Percentiles rank a stretch among this genome's conserved stretches.
These are phyloP conservation scores for Septoria petroselini DNA, from an alignment of 2,329 filamentous ascomycete genomes.

Conservation along the genomic window DNA sequence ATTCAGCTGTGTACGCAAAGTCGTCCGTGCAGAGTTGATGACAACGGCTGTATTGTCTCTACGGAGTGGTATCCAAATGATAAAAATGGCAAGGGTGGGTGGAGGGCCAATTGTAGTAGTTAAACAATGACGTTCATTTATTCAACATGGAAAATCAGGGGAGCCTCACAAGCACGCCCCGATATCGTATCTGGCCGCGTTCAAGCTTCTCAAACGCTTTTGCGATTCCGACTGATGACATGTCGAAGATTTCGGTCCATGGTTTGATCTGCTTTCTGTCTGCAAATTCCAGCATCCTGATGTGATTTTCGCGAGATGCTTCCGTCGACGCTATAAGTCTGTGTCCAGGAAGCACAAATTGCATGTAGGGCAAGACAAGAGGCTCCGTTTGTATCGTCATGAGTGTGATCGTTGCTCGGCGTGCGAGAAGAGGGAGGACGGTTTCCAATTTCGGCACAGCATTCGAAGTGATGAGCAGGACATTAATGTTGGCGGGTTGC, in stretches of 20 bases:
- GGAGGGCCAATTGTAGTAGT: too few species aligned
- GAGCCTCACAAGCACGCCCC: conserved; percentile 40
- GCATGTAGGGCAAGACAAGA: conserved; percentile 36
- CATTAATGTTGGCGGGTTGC: conserved; percentile 28
- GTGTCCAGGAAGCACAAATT: conserved; percentile 38
- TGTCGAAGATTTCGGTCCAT: conserved; percentile 44
- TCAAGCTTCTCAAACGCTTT: conserved; percentile 44
- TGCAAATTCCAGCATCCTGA: conserved; percentile 47
- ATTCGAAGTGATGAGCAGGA: conserved; percentile 35
- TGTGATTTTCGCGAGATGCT: conserved; percentile 34
- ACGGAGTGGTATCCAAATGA: too few species aligned
- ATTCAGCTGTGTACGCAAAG: too few species aligned
- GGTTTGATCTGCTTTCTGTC: conserved; percentile 45
- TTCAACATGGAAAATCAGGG: too few species aligned
- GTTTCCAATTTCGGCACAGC: conserved; percentile 30
- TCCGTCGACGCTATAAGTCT: conserved; percentile 36
- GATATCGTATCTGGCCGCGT: conserved; percentile 46
- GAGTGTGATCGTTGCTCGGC: conserved; percentile 35
- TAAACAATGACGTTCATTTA: too few species aligned
- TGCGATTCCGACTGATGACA: conserved; percentile 42
- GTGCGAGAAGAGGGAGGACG: conserved; percentile 33
- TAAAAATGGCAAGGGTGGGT: too few species aligned
- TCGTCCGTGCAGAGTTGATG: too few species aligned
- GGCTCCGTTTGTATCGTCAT: conserved; percentile 38
- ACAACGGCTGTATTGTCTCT: too few species aligned